Evolutionary conservation across 1,284 basidiomycete genomes (phyloP).

Genomic region (Puccinia coronata): DNA sequence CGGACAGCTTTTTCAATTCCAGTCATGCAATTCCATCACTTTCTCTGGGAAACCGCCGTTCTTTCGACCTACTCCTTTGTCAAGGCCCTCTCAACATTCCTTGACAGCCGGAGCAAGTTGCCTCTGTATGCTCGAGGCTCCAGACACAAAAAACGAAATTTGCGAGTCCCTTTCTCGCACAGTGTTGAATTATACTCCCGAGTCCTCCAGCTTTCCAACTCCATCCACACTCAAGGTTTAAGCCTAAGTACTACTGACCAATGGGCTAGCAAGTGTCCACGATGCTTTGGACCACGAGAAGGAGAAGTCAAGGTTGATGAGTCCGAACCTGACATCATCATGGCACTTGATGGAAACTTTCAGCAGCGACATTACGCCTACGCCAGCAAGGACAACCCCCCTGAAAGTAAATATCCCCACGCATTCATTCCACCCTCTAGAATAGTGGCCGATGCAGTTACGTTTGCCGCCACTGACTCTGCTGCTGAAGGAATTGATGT

Average conservation of each 20-base stretch:
- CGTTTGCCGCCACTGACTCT: not conserved
- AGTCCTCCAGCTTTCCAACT: not conserved
- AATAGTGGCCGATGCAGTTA: not conserved
- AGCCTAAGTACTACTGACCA: not conserved
- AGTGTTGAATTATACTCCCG: not conserved
- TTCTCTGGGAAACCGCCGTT: not conserved
- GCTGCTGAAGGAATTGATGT: not conserved
- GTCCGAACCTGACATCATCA: not conserved
- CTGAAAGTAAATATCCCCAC: not conserved
- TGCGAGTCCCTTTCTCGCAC: not conserved
- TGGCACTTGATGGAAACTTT: not conserved
- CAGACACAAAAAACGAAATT: not conserved
- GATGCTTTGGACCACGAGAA: conserved; percentile 1
- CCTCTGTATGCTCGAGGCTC: not conserved
- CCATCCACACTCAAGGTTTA: not conserved
- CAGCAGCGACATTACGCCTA: not conserved
- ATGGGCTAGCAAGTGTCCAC: conserved; percentile 10
- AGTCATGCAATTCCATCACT: conserved; percentile 24
- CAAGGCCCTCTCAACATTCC: not conserved
- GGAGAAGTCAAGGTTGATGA: not conserved
- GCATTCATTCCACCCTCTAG: not conserved
- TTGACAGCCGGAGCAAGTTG: not conserved
- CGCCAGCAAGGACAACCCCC: not conserved
- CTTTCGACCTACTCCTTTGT: not conserved
- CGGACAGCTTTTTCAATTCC: conserved; percentile 5